Percentiles rank a stretch among this genome's conserved stretches.
phyloP scores from a whole-genome alignment of 331 rosid genomes.

The Cydonia oblonga region DNA sequence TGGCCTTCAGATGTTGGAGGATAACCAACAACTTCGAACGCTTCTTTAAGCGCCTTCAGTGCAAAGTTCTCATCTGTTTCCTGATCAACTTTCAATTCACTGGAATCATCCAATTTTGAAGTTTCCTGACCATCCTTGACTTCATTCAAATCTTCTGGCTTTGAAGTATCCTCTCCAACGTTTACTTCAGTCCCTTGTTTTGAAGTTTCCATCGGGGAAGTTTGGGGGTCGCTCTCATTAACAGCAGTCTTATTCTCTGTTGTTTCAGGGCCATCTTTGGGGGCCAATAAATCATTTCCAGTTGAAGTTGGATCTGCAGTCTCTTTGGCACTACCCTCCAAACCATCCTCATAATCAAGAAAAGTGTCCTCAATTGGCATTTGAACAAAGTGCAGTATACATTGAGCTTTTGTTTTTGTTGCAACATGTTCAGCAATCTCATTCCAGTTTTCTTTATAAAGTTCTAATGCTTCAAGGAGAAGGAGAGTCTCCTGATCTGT shows the following conservation, averaged over 20 bases:
- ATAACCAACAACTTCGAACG: conserved; percentile 85
- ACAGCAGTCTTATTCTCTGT: conserved; percentile 29
- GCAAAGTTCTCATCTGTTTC: conserved; percentile 50
- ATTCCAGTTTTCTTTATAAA: conserved; percentile 91
- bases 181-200: conserved; percentile 37
- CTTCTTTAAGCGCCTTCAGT: conserved; percentile 70
- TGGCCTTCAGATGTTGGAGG: conserved; percentile 50
- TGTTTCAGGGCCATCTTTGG: conserved; percentile 41
- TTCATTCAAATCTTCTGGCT: conserved; percentile 33
- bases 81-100: conserved; percentile 28
- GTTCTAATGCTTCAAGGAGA: conserved; percentile 97
- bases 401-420: conserved; percentile 91
- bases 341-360: conserved; percentile 44
- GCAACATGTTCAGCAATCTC: conserved; percentile 99
- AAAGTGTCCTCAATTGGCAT: conserved; percentile 94
- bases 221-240: conserved; percentile 29
- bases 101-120: conserved; percentile 31
- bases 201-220: conserved; percentile 29
- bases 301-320: conserved; percentile 36
- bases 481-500: conserved; percentile 99
- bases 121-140: conserved; percentile 38
- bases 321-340: conserved; percentile 47
- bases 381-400: conserved; percentile 93
- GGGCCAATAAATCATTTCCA: conserved; percentile 36
- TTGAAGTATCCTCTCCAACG: conserved; percentile 31